Evolutionary conservation across 2,329 filamentous ascomycete genomes (phyloP), one percentile per base, ranked within the genome.

Genomic region (Fusarium piperis): DNA sequence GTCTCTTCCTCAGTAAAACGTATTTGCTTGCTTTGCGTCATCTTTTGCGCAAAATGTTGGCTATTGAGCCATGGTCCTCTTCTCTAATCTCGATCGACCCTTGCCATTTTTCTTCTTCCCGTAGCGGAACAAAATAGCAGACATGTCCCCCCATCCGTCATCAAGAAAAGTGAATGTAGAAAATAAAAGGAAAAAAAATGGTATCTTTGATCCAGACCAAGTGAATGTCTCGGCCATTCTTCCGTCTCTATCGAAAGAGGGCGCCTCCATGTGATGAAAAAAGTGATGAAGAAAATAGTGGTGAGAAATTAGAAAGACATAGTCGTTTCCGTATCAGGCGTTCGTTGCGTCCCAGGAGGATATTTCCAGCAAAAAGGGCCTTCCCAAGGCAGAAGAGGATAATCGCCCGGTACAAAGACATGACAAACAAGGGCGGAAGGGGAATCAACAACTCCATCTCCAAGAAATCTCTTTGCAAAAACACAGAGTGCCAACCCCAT

Each of bases 181-280:
- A 62, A 59, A 46, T 62, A 61, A 61, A 41, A 65, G 65, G 58
- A 62, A 61, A 61, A 41, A 65, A 67, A 59, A 62, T 71, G 63
- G 66, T 73, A 71, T 73, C 74, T 73, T 67, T 69, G 56, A 55
- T 71, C 64, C 74, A 57, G 53, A 53, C 62, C 66, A 71, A 75
- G 72, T 56, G 62, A 72, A 67, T 60, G 66, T 74, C 67, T 66
- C 57, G 51, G 53, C 56, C 68, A 64, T 72, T 74, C 74, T 71
- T 70, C 65, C 67, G 59, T 73, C 71, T 76, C 73, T 76, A 77
- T 72, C 65, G 62, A 68, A 74, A 74, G 65, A 71, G 62, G 51
- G 59, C 56, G 70, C 73, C 68, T 69, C 59, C 65, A 57, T 53
- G 67, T 48, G 71, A 61, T 67, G 32, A 62, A 57, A 59, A 59